Evolutionary conservation across 2,329 filamentous ascomycete genomes (phyloP), one percentile per base, ranked within the genome.

Genomic region (Alternaria metachromatica): DNA sequence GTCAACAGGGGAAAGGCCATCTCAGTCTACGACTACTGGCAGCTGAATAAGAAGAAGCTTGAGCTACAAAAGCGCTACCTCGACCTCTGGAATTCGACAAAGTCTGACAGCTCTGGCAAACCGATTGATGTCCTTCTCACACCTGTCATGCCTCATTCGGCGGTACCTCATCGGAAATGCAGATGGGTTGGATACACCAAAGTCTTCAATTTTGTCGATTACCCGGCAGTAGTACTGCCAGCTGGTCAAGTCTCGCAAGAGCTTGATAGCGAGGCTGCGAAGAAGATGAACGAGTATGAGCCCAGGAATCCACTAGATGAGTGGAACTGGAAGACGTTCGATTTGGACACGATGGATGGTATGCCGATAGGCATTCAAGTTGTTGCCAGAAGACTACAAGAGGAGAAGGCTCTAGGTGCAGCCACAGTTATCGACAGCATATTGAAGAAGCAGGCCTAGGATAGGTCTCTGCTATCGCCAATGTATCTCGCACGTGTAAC

Each of bases 21-120:
- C 13, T 88, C 87, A 0, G 87, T 90, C 0, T 90, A 87, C 61
- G 82, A 88, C 5, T 91, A 91, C 76, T 91, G 88, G 89, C 88
- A 90, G 68, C 81, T 91, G 7, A 90, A 90, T 76, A 86, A 81
- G 63, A 81, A 83, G 25, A 90, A 90, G 70, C 60, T 82, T 25
- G 80, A 78, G 0, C 79, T 83, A 5, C 87, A 89, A 65, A 84
- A 88, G 62, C 80, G 78, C 3, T 90, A 88, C 59, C 81, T 89
- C 1, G 83, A 88, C 53, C 86, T 88, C 61, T 91, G 88, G 88
- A 84, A 85, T 48, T 72, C 73, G 0, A 77, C 81, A 1, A 78
- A 71, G 15, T 86, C 83, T 3, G 72, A 80, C 0, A 71, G 57
- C 2, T 84, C 84, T 0, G 87, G 85, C 0, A 79, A 78, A 6